These are phyloP conservation scores for Pouteria campechiana DNA, from an alignment of 179 eudicot species.

Conservation along the genomic window DNA sequence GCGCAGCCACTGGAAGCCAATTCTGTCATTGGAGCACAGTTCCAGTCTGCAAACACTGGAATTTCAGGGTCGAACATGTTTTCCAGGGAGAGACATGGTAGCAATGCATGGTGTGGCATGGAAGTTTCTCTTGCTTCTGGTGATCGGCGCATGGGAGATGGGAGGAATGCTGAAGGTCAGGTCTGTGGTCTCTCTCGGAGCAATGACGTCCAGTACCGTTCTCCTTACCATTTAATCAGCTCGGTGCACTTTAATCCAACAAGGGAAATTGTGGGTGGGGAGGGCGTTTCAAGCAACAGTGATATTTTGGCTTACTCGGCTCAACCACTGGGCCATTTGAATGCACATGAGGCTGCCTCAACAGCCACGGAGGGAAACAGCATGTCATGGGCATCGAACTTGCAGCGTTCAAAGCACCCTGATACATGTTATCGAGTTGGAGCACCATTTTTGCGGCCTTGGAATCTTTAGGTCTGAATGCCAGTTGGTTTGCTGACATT, in stretches of 20 bases:
- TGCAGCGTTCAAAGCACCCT: no score
- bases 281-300: slow-evolving; percentile 34
- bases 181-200: slow-evolving; percentile 56
- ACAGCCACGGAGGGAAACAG: slow-evolving; percentile 46
- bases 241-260: slow-evolving; percentile 27
- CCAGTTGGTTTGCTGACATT: no score
- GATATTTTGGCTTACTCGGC: slow-evolving; percentile 23
- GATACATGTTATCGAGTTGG: no score
- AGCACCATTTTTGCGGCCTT: no score
- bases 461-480: no score
- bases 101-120: slow-evolving; percentile 43
- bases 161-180: slow-evolving; percentile 44
- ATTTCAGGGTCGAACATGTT: slow-evolving; percentile 38
- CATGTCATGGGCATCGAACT: no score
- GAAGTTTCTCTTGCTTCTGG: slow-evolving; percentile 24
- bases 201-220: slow-evolving; percentile 28
- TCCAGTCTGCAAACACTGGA: slow-evolving; percentile 35
- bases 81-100: slow-evolving; percentile 23
- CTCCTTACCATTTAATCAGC: slow-evolving; percentile 24
- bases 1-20: slow-evolving; percentile 44
- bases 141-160: slow-evolving; percentile 28
- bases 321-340: slow-evolving; percentile 44
- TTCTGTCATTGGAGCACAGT: slow-evolving; percentile 17
- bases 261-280: slow-evolving; percentile 31
- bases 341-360: slow-evolving; percentile 33